A percentile compares a stretch with the other conserved stretches of the same genome.
Conservation (phyloP, 1,284 basidiomycete species). For the Puccinia hordei region DNA sequence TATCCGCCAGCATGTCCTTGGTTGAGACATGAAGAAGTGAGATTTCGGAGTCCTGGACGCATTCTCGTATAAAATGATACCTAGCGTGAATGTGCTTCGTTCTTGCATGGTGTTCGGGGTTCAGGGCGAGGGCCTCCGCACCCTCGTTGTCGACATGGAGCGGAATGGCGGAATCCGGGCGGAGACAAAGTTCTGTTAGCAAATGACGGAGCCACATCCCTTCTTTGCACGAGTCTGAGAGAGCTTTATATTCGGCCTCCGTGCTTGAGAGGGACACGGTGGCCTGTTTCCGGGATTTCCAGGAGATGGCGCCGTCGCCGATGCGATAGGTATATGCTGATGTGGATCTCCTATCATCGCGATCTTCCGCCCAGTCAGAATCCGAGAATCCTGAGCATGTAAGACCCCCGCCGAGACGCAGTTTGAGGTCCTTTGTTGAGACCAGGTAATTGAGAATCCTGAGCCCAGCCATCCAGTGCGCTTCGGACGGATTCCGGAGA, state of each 20-base stretch:
- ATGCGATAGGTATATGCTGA: too few relatives aligned
- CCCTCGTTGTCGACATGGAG: too few relatives aligned
- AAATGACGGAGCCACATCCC: background rate
- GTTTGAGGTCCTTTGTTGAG: too few relatives aligned
- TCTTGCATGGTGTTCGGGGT: too few relatives aligned
- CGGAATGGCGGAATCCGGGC: too few relatives aligned
- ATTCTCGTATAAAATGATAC: too few relatives aligned
- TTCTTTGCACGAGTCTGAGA: background rate
- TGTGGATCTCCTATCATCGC: background rate
- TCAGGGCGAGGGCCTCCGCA: too few relatives aligned
- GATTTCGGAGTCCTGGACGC: too few relatives aligned
- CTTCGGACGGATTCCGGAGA: background rate
- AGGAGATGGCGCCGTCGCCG: slow-evolving; percentile 2
- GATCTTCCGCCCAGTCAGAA: slow-evolving; percentile 8
- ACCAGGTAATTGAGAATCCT: background rate
- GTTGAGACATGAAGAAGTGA: too few relatives aligned
- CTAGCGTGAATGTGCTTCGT: too few relatives aligned
- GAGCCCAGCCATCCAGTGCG: background rate
- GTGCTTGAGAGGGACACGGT: slow-evolving; percentile 8
- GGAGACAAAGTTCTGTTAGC: slow-evolving; percentile 1
- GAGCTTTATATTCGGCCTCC: background rate
- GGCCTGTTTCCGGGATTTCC: slow-evolving; percentile 7
- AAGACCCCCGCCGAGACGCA: background rate
- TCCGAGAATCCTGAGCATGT: background rate
- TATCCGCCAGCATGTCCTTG: too few relatives aligned